Base-by-base conservation (phyloP, 2,329 filamentous ascomycete genomes). In the Cladophialophora immunda region DNA sequence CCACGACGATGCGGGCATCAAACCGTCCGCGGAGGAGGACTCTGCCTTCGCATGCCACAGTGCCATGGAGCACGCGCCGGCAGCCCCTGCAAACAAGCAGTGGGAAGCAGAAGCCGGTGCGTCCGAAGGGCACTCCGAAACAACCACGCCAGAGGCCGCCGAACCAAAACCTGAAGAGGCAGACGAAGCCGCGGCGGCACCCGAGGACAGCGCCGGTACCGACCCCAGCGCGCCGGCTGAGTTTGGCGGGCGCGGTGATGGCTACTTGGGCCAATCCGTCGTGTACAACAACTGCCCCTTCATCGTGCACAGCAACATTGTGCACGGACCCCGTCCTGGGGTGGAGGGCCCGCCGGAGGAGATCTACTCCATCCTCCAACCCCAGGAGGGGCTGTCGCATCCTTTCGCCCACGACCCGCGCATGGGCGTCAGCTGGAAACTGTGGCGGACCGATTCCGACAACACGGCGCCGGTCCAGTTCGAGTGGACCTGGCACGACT, bases 371-470 rank as follows among this genome's bases (percentile, higher is more conserved):
- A 22, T 52, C 13, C 38, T 69, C 45, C 53, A 52, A 7, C 56
- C 64, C 17, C 38, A 47, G 11, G 30, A 64, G 34, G 58, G 15
- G 6, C 19, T 56, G 13, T 53, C 55, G 15, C 67, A 68, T 30
- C 29, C 59, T 36, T 67, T 69, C 61, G 34, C 30, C 41, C 61
- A 62, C 32, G 64, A 69, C 57, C 62, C 60, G 1, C 41, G 62
- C 22, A 54, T 67, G 29, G 67, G 67, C 41, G 38, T 69, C 47
- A 67, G 64, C 41, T 69, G 67, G 67, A 69, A 69, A 58, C 19
- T 69, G 45, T 64, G 65, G 64, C 60, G 60, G 19, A 60, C 57
- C 27, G 62, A 67, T 32, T 22, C 30, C 11, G 50, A 54, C 27
- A 69, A 67, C 60, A 25, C 50, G 17, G 25, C 56, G 8, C 64